Conservation (phyloP, 169 alveolate species). For the Babesia sp. region DNA sequence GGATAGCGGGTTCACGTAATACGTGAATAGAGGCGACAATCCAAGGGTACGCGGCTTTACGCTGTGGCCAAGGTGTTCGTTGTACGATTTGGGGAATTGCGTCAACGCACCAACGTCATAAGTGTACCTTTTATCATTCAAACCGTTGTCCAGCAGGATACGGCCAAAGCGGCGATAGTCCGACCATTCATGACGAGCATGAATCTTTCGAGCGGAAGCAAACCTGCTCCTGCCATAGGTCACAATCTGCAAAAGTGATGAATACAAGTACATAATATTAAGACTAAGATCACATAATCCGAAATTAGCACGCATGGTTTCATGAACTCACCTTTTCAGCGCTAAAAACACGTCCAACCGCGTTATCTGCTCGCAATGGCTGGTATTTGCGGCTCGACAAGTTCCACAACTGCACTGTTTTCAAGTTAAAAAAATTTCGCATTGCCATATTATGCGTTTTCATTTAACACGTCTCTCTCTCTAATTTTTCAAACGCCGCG, state of each 20-base stretch:
- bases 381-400: neutral
- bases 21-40: conserved; percentile 54
- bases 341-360: neutral
- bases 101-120: conserved; percentile 50
- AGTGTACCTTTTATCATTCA: conserved; percentile 5
- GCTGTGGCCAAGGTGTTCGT: conserved; percentile 18
- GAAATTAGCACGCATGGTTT: neutral
- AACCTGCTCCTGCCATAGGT: conserved; percentile 19
- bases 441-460: neutral
- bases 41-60: conserved; percentile 29
- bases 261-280: neutral
- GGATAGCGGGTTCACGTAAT: conserved; percentile 68
- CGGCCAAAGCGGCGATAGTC: conserved; percentile 28
- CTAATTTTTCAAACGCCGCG: neutral
- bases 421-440: neutral
- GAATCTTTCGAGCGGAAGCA: conserved; percentile 6
- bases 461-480: neutral
- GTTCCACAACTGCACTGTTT: neutral
- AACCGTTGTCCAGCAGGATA: neutral
- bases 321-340: neutral
- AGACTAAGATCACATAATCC: neutral
- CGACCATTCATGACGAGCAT: conserved; percentile 24
- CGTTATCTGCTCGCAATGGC: neutral
- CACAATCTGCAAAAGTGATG: neutral
- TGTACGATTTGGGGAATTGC: conserved; percentile 42